Evolutionary conservation across 345 rosid species (phyloP), one percentile per base, ranked within the genome.

Genomic region (Pugionium dolabratum): DNA sequence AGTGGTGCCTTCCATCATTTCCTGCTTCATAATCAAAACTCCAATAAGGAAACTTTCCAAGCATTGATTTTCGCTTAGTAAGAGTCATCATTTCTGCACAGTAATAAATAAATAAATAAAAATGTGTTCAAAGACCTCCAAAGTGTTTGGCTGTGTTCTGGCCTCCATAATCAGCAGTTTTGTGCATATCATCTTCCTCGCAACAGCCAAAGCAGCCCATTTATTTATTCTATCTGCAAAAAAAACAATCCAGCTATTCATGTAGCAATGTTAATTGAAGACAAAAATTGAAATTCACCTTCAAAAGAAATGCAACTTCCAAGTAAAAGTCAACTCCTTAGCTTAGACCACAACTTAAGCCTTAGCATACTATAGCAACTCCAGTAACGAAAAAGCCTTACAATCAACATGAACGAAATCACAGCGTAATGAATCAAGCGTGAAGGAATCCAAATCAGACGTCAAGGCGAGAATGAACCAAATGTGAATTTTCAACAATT

Each of bases 151-250:
- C 76, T 50, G 78, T 49, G 65, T 88, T 74, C 1, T 79, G 82
- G 33, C 86, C 89, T 59, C 89, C 90, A 76, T 51, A 72, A 45
- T 94, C 92, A 51, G 96, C 75, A 67, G 83, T 69, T 81, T 80
- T 88, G 46, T 80, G 85, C 73, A 75, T 60, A 60, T 83, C 92
- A 76, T 84, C 96, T 41, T 85, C 97, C 47, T 67, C 82, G 43
- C 96, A 94, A 71, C 99, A 88, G 49, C 88, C 57, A 50, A 94
- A 90, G 76, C 97, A 90, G 59, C 96, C 73, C 97, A 94, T 94
- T 59, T 49, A 70, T 53, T 72, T 81, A 74, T 69, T 34, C n/a
- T 1, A 73, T 52, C 62, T 62, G n/a, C 57, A 46, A 4, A 8
- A 36, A 40, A 40, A 7, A 40, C 36, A 3, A 5, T 34, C 36